A percentile compares a stretch with the other conserved stretches of the same genome.
These are phyloP conservation scores for Nothophoma quercina DNA, from an alignment of 2,329 filamentous ascomycete species.

Conservation along the genomic window DNA sequence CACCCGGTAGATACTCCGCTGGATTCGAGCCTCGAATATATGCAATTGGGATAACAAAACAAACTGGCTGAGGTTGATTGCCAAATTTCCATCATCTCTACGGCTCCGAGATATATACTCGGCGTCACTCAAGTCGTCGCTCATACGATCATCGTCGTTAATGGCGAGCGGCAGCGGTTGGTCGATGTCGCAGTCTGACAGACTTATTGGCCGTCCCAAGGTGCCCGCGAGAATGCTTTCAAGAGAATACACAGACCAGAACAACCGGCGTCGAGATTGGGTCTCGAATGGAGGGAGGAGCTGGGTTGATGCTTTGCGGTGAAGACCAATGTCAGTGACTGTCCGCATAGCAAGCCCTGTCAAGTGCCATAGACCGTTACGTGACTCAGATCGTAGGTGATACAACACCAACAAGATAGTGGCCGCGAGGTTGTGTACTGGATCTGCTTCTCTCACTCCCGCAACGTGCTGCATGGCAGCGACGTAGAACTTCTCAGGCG, in stretches of 20 bases:
- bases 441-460: slow-evolving; percentile 58
- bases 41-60: slow-evolving; percentile 54
- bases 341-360: slow-evolving; percentile 63
- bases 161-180: slow-evolving; percentile 57
- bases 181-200: slow-evolving; percentile 61
- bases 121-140: neutral
- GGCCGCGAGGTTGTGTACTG: slow-evolving; percentile 61
- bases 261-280: slow-evolving; percentile 58
- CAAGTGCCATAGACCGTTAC: slow-evolving; percentile 63
- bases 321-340: slow-evolving; percentile 61
- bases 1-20: slow-evolving; percentile 61
- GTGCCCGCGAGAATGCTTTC: slow-evolving; percentile 60
- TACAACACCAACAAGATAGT: slow-evolving; percentile 62
- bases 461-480: slow-evolving; percentile 59
- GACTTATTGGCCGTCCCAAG: slow-evolving; percentile 59
- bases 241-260: slow-evolving; percentile 62
- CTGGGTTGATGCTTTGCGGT: slow-evolving; percentile 56
- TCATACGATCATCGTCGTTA: slow-evolving; percentile 49
- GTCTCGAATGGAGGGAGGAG: slow-evolving; percentile 52
- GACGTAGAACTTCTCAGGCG: slow-evolving; percentile 57
- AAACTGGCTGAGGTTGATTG: slow-evolving; percentile 15
- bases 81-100: neutral
- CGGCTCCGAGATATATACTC: neutral
- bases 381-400: slow-evolving; percentile 60
- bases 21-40: slow-evolving; percentile 58